phyloP scores from a whole-genome alignment of 1,284 basidiomycete genomes.

The Tilletia setariae region DNA sequence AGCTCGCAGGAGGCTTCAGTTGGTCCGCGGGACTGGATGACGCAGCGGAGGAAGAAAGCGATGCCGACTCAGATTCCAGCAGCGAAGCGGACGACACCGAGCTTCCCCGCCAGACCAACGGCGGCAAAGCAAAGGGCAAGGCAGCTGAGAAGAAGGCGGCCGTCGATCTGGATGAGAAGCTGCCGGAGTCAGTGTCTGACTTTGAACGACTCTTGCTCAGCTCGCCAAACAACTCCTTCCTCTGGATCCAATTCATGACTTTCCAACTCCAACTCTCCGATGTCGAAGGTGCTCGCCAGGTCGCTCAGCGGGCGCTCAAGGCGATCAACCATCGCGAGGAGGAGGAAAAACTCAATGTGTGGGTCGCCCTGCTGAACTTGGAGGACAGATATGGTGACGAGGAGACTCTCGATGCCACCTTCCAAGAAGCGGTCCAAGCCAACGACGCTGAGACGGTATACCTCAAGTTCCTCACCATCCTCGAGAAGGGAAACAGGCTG shows the following conservation, averaged over 20 bases:
- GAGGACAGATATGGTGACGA: constrained; percentile 83
- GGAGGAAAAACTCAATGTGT: constrained; percentile 92
- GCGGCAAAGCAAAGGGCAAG: constrained; percentile 23
- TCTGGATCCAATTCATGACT: constrained; percentile 99
- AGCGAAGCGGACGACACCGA: constrained; percentile 55
- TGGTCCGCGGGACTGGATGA: constrained; percentile 57
- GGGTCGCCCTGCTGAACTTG: constrained; percentile 92
- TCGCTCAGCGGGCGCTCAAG: constrained; percentile 78
- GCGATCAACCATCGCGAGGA: constrained; percentile 93
- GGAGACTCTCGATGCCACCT: constrained; percentile 71
- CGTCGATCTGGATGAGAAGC: constrained; percentile 44
- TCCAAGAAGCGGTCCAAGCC: constrained; percentile 82
- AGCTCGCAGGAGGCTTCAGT: constrained; percentile 59
- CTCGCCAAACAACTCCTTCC: constrained; percentile 94
- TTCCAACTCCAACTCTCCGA: constrained; percentile 95
- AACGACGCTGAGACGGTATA: constrained; percentile 91
- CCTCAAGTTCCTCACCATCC: constrained; percentile 76
- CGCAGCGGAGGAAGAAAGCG: constrained; percentile 27
- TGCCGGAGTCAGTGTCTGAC: constrained; percentile 83
- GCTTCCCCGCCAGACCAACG: constrained; percentile 19
- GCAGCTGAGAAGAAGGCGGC: constrained; percentile 43
- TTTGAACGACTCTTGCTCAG: constrained; percentile 90
- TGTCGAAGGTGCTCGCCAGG: constrained; percentile 84
- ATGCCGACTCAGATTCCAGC: constrained; percentile 24
- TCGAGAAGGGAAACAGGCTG: constrained; percentile 74